These are phyloP conservation scores for Rhizophagus clarus DNA, from an alignment of 192 early-diverging fungal species.

Conservation along the genomic window DNA sequence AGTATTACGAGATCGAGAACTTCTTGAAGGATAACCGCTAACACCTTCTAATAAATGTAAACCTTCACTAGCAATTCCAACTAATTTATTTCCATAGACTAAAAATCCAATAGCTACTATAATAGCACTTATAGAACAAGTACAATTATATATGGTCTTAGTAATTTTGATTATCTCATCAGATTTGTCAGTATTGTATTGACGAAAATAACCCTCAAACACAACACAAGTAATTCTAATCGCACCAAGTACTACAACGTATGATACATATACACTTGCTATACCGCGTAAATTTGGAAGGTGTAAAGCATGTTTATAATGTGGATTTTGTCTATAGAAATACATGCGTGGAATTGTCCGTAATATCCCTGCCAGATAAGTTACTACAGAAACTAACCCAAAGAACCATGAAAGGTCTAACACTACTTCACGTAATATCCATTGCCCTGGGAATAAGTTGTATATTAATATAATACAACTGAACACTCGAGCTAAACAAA, in stretches of 20 bases:
- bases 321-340: conserved; percentile 18
- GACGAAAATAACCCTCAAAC: neutral
- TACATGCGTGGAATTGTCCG: conserved; percentile 23
- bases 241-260: neutral
- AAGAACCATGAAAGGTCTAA: neutral
- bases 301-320: conserved; percentile 7
- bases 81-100: conserved; percentile 15
- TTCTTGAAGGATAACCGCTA: neutral
- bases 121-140: neutral
- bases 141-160: neutral
- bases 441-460: neutral
- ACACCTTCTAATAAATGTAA: conserved; percentile 16
- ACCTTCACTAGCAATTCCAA: conserved; percentile 15
- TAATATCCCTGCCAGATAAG: conserved; percentile 15
- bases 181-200: neutral
- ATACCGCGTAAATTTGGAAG: conserved; percentile 1
- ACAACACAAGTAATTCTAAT: neutral
- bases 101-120: neutral
- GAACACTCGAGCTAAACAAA: neutral
- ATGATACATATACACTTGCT: neutral
- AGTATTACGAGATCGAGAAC: neutral
- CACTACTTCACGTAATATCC: neutral
- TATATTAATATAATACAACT: neutral
- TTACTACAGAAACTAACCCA: neutral
- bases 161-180: neutral